Evolutionary conservation across 2,329 filamentous ascomycete genomes (phyloP), one percentile per base, ranked within the genome.

Genomic region (Colletotrichum sp.): DNA sequence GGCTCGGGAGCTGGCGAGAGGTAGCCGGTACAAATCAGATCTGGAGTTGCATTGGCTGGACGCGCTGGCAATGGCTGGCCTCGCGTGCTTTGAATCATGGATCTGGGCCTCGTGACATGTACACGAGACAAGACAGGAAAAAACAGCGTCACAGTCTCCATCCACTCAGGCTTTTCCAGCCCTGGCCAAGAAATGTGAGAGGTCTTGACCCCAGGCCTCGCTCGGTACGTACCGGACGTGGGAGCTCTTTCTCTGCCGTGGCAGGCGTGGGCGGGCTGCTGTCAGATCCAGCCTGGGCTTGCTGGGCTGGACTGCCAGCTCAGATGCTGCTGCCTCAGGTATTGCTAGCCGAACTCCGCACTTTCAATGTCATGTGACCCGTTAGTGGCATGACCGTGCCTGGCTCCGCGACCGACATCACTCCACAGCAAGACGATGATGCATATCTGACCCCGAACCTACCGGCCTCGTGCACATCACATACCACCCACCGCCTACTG

Each of bases 341-440:
- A 15, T 64, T 10, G 1, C 1, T 9, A 10, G 8, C 24, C 2
- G 39, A 16, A 16, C 74, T 69, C 64, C 70, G 34, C 64, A 73
- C 28, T 34, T 21, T 36, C 8, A 1, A 52, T 28, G 49, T 76
- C 74, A 76, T 71, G 68, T 76, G 74, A 76, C 71, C 18, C 12
- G 28, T 12, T 39, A 26, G 70, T 73, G 64, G 74, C 59, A 74
- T 69, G 70, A 76, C 68, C 10, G 55, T 21, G 8, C 24, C 55
- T 15, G 30, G 39, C 57, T 65, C 57, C n/a, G 9, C 26, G 44
- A 59, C 57, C 49, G 36, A 74, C 64, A 68, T 74, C 49, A 66
- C 55, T 60, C 28, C 44, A 69, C 32, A 15, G 34, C 59, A 62
- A 18, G 70, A 69, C 30, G 64, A 76, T 68, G 49, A 74, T 74